These are phyloP conservation scores for Arthrobotrys conoides DNA, from an alignment of 2,329 filamentous ascomycete genomes.

Conservation along the genomic window DNA sequence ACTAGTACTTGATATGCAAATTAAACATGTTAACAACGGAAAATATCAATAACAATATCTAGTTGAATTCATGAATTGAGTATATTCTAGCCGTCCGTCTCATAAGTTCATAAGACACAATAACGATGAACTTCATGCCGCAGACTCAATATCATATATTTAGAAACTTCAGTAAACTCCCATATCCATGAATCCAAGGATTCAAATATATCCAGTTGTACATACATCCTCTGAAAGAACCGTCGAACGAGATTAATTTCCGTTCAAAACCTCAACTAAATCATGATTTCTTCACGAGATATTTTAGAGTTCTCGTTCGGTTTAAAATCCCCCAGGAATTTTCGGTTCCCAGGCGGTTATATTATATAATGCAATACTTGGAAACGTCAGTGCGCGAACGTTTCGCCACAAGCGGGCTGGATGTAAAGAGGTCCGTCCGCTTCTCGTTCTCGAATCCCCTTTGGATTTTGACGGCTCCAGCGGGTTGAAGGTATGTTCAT, in stretches of 20 bases:
- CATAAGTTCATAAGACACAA: neutral
- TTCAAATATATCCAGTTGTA: neutral
- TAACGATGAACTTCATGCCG: too few relatives aligned
- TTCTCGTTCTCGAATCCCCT: neutral
- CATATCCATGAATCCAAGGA: neutral
- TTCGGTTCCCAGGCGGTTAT: neutral
- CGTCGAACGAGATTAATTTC: neutral
- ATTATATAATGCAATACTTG: neutral
- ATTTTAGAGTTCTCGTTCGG: too few relatives aligned
- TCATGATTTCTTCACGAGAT: too few relatives aligned
- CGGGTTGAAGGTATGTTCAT: neutral
- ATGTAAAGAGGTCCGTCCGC: neutral
- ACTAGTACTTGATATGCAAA: too few relatives aligned
- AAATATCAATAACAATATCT: neutral
- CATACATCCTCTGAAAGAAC: neutral
- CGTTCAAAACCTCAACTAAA: neutral
- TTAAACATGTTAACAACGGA: too few relatives aligned
- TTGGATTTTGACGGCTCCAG: neutral
- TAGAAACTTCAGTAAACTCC: neutral
- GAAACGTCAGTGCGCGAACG: neutral
- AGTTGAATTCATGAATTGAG: too few relatives aligned
- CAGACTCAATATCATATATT: neutral
- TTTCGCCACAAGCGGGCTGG: neutral
- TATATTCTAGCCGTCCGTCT: neutral
- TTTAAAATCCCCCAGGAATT: neutral